Conservation (phyloP, 352 stramenopile genomes). For the Thalassiosira exigua region DNA sequence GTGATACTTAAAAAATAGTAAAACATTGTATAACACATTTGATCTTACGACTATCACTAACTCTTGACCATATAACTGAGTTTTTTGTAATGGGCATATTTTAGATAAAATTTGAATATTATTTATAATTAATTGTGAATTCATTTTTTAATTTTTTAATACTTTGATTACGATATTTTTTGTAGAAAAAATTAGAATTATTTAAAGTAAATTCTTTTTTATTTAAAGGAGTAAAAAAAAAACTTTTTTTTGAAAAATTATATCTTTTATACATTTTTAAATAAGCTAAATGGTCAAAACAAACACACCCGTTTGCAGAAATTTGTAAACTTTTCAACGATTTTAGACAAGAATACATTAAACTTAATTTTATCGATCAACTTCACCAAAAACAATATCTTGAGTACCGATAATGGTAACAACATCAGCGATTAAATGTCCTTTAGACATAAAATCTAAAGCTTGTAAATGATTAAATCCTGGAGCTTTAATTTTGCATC, state of each 20-base stretch:
- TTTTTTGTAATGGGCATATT: conserved; percentile 55
- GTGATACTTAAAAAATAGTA: conserved; percentile 62
- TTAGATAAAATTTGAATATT: conserved; percentile 44
- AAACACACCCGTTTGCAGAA: conserved; percentile 36
- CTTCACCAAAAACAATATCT: conserved; percentile 76
- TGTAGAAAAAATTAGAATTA: conserved; percentile 40
- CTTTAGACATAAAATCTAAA: conserved; percentile 72
- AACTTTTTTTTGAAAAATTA: conserved; percentile 55
- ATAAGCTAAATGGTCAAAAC: conserved; percentile 27
- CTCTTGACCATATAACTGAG: conserved; percentile 46
- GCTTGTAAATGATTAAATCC: conserved; percentile 70
- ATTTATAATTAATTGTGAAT: conserved; percentile 46
- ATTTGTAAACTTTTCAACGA: conserved; percentile 43
- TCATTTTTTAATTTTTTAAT: conserved; percentile 52
- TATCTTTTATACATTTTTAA: conserved; percentile 42
- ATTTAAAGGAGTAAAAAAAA: conserved; percentile 32
- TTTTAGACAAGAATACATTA: conserved; percentile 48
- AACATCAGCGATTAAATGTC: conserved; percentile 73
- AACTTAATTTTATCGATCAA: conserved; percentile 62
- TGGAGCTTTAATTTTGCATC: conserved; percentile 83
- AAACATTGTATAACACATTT: conserved; percentile 67
- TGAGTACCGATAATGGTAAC: conserved; percentile 76
- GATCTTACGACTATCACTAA: conserved; percentile 50
- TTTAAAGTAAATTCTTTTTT: conserved; percentile 37
- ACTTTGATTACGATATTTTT: conserved; percentile 46